Evolutionary conservation across 768 basidiomycete species (phyloP).

Genomic region (Boletus pseudopeckii): DNA sequence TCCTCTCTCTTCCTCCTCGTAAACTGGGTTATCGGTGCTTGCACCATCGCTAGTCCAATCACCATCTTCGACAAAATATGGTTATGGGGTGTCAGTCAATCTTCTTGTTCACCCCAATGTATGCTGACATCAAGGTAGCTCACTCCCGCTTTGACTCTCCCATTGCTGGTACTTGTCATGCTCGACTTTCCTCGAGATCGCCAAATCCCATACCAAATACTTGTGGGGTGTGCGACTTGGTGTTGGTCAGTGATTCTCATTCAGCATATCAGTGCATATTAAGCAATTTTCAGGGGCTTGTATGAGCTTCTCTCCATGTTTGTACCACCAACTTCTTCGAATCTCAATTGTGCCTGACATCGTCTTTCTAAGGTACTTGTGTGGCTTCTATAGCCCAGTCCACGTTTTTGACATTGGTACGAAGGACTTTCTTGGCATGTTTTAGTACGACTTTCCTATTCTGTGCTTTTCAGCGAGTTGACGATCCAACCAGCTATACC

Average conservation of each 20-base stretch:
- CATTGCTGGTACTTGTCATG: slow-evolving; percentile 60
- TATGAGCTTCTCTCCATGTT: slow-evolving; percentile 55
- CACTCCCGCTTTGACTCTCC: slow-evolving; percentile 58
- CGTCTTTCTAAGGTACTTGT: slow-evolving; percentile 36
- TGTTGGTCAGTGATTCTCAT: slow-evolving; percentile 44
- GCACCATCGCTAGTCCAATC: slow-evolving; percentile 45
- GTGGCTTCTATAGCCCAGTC: slow-evolving; percentile 37
- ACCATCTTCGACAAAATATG: slow-evolving; percentile 56
- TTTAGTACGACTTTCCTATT: slow-evolving; percentile 27
- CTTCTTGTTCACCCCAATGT: slow-evolving; percentile 12
- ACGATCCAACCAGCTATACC: slow-evolving; percentile 22
- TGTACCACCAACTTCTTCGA: slow-evolving; percentile 5
- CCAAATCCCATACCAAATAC: slow-evolving; percentile 56
- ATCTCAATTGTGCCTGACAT: slow-evolving; percentile 9
- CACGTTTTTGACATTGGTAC: slow-evolving; percentile 40
- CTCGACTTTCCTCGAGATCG: slow-evolving; percentile 71
- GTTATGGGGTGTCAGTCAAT: slow-evolving; percentile 47
- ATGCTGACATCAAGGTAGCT: slow-evolving; percentile 34
- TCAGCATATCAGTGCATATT: slow-evolving; percentile 7
- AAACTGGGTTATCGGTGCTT: slow-evolving; percentile 65
- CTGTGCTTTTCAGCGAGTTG: background rate
- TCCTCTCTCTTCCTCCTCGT: slow-evolving; percentile 60
- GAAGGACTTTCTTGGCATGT: slow-evolving; percentile 39
- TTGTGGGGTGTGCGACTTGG: slow-evolving; percentile 59
- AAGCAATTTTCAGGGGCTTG: slow-evolving; percentile 41